Evolutionary conservation across 192 early-diverging fungal species (phyloP), one percentile per base, ranked within the genome.

Genomic region (Backusella tarrabulga): DNA sequence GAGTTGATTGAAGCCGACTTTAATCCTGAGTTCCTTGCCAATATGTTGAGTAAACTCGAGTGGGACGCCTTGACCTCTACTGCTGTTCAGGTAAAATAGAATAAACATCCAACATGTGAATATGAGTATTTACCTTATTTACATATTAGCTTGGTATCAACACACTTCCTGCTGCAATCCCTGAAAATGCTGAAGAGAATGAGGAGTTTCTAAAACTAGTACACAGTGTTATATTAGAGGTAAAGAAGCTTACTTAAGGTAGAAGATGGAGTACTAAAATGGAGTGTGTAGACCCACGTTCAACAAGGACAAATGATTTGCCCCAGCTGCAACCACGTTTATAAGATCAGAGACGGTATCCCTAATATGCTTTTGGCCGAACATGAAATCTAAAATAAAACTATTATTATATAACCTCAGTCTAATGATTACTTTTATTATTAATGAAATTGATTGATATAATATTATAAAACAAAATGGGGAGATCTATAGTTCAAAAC

Each of bases 281-380:
- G 72, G 44, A 72, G 34, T 73, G 44, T 68, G 4, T 84, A 97
- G 95, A 92, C 90, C 4, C 90, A 95, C 69, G 87, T 99, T 56
- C 91, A 91, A 78, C 88, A 92, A 60, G 98, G 96, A 52, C 86
- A 88, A 80, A 99, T 99, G 98, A 83, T 95, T 3, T 99, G 98
- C 83, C 87, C 90, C 38, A 93, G 91, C 54, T 99, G 98, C 83
- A 83, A 83, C 36, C 98, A 97, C 79, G 92, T 94, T 32, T 99
- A 95, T 84, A 89, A 91, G 67, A 95, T 99, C 81, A 93, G 90
- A 63, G 93, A 98, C 79, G 96, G 96, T 35, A 94, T 99, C 75
- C 96, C 98, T 63, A 95, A 95, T 81, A 96, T 96, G 95, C 87
- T 96, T 12, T 85, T 96, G 54, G 90, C 88, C 29, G 94, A 96